Percentiles rank a stretch among this genome's conserved stretches.
Conservation (phyloP, 495 filamentous ascomycete species). For the Jackrogersella minutella region DNA sequence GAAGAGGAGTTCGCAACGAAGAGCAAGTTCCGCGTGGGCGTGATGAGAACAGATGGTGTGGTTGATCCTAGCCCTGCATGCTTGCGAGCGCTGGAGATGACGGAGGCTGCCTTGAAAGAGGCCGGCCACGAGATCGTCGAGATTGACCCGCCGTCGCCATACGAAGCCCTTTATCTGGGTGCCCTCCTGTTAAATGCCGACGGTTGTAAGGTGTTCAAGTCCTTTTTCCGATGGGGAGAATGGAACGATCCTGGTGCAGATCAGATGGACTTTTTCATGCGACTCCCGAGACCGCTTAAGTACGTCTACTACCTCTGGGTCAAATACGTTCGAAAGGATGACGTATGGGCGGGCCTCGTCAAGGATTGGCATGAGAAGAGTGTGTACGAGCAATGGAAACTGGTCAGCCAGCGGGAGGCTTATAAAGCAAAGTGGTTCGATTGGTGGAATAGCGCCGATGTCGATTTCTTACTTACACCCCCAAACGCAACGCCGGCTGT, state of each 20-base stretch:
- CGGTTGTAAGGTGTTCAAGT: constrained; percentile 81
- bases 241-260: constrained; percentile 80
- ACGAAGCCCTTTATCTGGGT: constrained; percentile 79
- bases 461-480: constrained; percentile 85
- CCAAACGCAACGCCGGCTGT: constrained; percentile 91
- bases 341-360: constrained; percentile 79
- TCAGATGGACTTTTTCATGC: constrained; percentile 75
- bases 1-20: constrained; percentile 65
- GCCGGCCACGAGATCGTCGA: constrained; percentile 82
- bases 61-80: constrained; percentile 90
- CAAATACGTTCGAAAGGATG: constrained; percentile 79
- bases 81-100: constrained; percentile 73
- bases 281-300: constrained; percentile 77
- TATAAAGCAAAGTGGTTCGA: constrained; percentile 80
- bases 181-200: constrained; percentile 89
- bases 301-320: constrained; percentile 91
- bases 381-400: constrained; percentile 80
- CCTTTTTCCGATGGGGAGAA: constrained; percentile 80
- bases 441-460: constrained; percentile 76
- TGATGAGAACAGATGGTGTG: constrained; percentile 84
- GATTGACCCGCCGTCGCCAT: constrained; percentile 69
- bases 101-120: constrained; percentile 69
- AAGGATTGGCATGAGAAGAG: constrained; percentile 73
- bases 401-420: constrained; percentile 77
- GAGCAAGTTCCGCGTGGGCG: constrained; percentile 73